Conservation (phyloP, 1,284 basidiomycete species). For the Mycosarcoma maydis region DNA sequence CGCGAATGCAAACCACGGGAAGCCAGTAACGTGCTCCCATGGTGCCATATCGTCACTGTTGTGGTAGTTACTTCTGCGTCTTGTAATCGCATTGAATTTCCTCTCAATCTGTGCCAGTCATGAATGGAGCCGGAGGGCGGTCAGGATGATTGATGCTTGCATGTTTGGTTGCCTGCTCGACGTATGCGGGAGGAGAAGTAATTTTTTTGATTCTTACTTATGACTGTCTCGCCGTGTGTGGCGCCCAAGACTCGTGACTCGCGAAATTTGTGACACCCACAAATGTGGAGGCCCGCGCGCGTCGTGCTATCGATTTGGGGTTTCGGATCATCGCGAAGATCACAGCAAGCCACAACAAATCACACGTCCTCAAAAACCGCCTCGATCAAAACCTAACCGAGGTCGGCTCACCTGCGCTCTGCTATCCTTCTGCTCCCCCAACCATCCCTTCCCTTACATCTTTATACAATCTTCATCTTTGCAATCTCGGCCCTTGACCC, state of each 20-base stretch:
- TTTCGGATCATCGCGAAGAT: conserved; percentile 37
- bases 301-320: conserved; percentile 30
- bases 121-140: too few species aligned
- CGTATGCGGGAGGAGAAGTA: too few species aligned
- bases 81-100: too few species aligned
- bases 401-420: not conserved
- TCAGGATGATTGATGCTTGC: too few species aligned
- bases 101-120: too few species aligned
- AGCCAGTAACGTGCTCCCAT: too few species aligned
- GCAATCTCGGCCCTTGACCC: not conserved
- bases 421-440: not conserved
- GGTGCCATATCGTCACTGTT: too few species aligned
- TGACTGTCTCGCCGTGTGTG: too few species aligned
- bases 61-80: too few species aligned
- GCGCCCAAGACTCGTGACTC: too few species aligned
- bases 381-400: not conserved
- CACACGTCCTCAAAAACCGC: not conserved
- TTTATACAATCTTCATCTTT: not conserved
- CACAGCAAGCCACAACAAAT: not conserved
- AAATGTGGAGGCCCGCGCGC: conserved; percentile 30
- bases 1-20: too few species aligned
- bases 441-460: not conserved
- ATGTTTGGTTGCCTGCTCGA: too few species aligned
- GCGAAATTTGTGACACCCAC: not conserved
- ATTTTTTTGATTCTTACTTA: not conserved